These are phyloP conservation scores for Lactifluus pinguis DNA, from an alignment of 768 basidiomycete species.

Conservation along the genomic window DNA sequence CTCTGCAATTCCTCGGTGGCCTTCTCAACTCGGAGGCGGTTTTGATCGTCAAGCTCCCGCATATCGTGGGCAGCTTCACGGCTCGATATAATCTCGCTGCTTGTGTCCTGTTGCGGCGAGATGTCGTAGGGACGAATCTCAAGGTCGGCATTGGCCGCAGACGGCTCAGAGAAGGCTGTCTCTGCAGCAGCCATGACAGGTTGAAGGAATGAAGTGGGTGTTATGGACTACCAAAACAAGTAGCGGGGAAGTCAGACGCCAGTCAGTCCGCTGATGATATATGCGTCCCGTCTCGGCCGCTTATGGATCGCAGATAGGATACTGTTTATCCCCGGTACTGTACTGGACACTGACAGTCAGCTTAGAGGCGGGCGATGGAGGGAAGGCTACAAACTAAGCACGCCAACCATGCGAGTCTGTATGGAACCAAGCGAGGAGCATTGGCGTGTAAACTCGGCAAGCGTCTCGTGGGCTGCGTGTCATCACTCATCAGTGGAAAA, in stretches of 20 bases:
- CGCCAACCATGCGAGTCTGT: conserved; percentile 74
- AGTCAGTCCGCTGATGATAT: conserved; percentile 83
- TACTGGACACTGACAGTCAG: conserved; percentile 31
- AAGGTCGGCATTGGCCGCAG: conserved; percentile 10
- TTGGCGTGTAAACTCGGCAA: conserved; percentile 85
- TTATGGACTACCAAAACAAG: conserved; percentile 23
- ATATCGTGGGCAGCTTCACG: not conserved
- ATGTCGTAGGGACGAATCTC: conserved; percentile 6
- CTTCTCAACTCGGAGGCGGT: not conserved
- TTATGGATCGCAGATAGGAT: conserved; percentile 88
- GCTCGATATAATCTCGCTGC: not conserved
- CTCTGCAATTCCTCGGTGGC: conserved; percentile 4
- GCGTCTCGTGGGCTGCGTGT: conserved; percentile 92
- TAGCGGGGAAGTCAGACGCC: conserved; percentile 65
- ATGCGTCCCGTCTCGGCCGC: conserved; percentile 77
- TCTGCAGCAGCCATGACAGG: conserved; percentile 23
- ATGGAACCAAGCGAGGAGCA: conserved; percentile 65
- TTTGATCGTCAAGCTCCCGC: conserved; percentile 2
- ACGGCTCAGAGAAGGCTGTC: conserved; percentile 23
- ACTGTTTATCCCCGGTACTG: conserved; percentile 92
- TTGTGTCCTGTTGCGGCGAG: conserved; percentile 3
- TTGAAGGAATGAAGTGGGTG: not conserved
- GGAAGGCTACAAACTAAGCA: conserved; percentile 48
- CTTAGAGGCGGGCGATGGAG: not conserved
- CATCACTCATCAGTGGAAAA: not conserved